Base-by-base conservation (phyloP, 345 rosid genomes). In the Eucalyptus regnans region DNA sequence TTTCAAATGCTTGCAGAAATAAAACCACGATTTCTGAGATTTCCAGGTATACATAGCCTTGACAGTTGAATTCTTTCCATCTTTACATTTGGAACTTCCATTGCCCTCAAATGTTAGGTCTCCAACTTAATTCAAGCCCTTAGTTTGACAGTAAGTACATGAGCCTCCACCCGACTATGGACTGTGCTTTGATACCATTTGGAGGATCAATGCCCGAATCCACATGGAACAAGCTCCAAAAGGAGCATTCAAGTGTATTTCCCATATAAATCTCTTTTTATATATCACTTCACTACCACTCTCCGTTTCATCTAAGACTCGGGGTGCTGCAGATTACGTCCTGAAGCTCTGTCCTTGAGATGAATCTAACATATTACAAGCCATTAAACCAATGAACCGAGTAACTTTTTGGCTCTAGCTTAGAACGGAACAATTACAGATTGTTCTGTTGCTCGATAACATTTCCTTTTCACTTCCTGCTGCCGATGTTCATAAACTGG, bases 11-110 rank as follows among this genome's bases (percentile, higher is more conserved):
- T 98, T 89, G 92, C 86, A 13, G 94, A 91, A 87, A 89, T 97
- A 80, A 96, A 96, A 92, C 99, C 99, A 68, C 94, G 90, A 86
- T 98, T 98, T 89, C 17, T 98, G 90, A 97, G 98, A 91, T 98
- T 98, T 90, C 98, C 98, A 66, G 98, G 99, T 97, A 91, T 22
- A 33, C 81, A 33, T 71, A n/a, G 62, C 46, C 62, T 86, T 52
- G 37, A 33, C 87, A 49, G 48, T 31, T 16, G 58, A 58, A 23
- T 52, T 52, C 62, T 86, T 49, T 86, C 46, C 62, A 41, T 52
- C 87, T 86, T 86, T 50, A 52, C 46, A 86, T 76, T 76, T 76
- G 83, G 48, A 76, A 76, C 48, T 5, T 76, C 83, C 29, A 2
- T 76, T 20, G 15, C 84, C 48, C 48, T 76, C 84, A 20, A 37